Base-by-base conservation (phyloP, 495 filamentous ascomycete genomes). In the Trichodelitschia bisporula region DNA sequence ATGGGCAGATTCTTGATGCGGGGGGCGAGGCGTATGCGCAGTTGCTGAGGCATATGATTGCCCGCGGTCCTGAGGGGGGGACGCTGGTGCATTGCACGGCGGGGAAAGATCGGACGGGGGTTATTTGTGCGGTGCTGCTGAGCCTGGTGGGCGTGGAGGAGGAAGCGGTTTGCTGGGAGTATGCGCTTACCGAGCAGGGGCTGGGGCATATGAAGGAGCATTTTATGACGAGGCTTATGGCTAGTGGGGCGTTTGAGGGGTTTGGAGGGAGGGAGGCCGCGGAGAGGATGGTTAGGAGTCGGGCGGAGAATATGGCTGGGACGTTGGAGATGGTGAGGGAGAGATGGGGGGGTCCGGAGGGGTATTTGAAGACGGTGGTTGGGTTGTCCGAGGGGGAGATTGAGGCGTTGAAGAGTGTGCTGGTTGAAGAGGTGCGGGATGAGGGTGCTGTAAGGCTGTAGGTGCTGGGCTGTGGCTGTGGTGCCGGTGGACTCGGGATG, bases 301-400 rank as follows among this genome's bases (percentile, higher is more conserved):
- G 28, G 6, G 19, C 19, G 24, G 31, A 28, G 24, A 9, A 15
- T 5, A 28, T 33, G 20, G 13, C 9, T 21, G 45, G 42, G 14
- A 60, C 57, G 3, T 34, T 73, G 13, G 41, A 47, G 32, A 53
- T 60, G 40, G 41, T 73, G 16, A 47, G 54, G 15, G 47, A 52
- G 28, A 54, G 51, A 37, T 66, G 59, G 43, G 69, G 66, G 5
- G 56, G 64, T 10, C 57, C 56, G 13, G 66, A 69, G 44, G 38
- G 39, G 19, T 73, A 70, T 43, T 38, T 70, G 26, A 36, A 52
- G 31, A 45, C 53, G n/a, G 41, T 60, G 18, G 60, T 59, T 42
- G 51, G 61, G 14, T 47, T 74, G 14, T 55, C 57, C 4, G 47
- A 43, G 20, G 57, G 59, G 20, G 54, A 56, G 18, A 44, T 74